phyloP scores from a whole-genome alignment of 225 moss, liverwort and hornwort genomes.

The Physcomitrellopsis africana region DNA sequence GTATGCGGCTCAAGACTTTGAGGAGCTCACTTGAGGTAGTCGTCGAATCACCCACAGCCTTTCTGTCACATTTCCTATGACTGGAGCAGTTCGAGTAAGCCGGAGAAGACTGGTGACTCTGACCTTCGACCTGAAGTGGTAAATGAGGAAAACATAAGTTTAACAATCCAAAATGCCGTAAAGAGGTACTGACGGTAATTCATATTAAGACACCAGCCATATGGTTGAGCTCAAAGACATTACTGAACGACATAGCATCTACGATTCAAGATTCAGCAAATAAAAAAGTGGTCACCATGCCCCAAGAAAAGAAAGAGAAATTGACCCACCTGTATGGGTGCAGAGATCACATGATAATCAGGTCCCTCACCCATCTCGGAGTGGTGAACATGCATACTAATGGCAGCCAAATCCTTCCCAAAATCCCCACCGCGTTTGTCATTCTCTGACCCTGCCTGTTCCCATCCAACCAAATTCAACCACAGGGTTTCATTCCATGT shows the following conservation, averaged over 20 bases:
- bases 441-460: slow-evolving; percentile 47
- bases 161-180: background rate
- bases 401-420: slow-evolving; percentile 77
- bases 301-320: no score
- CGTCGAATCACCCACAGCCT: slow-evolving; percentile 28
- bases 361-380: slow-evolving; percentile 69
- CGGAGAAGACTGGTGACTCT: slow-evolving; percentile 45
- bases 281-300: no score
- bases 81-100: slow-evolving; percentile 33
- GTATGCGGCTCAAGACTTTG: slow-evolving; percentile 78
- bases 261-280: background rate
- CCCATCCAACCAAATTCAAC: slow-evolving; percentile 28
- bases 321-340: slow-evolving; percentile 36
- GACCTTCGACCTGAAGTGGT: slow-evolving; percentile 42
- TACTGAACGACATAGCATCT: background rate
- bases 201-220: no score
- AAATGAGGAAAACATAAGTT: slow-evolving; percentile 7
- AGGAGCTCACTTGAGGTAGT: slow-evolving; percentile 69
- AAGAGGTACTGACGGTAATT: no score
- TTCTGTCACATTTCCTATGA: slow-evolving; percentile 43
- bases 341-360: slow-evolving; percentile 21
- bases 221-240: no score
- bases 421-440: slow-evolving; percentile 53
- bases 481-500: no score
- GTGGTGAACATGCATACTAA: slow-evolving; percentile 72